Base-by-base conservation (phyloP, 2,329 filamentous ascomycete genomes). In the Trichoderma sp. region DNA sequence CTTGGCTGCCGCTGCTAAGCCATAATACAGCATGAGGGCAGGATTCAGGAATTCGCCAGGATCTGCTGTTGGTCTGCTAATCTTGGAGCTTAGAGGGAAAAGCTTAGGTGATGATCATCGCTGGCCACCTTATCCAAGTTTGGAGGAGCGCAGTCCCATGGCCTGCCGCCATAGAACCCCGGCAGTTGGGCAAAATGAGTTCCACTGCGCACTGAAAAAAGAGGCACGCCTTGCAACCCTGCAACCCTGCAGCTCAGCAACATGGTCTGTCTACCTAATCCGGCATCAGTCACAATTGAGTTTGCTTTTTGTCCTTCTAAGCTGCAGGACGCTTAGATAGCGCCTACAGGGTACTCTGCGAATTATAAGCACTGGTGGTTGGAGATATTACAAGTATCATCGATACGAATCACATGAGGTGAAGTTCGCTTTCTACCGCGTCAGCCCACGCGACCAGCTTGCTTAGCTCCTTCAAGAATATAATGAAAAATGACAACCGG, bases 201-300 rank as follows among this genome's bases (percentile, higher is more conserved):
- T 68, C 66, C 66, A 55, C 66, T 52, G 24, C 52, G 59, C 66
- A 59, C 21, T 63, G 51, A 28, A 24, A 59, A 14, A 32, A 37
- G 64, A 24, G 18, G 26, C 64, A 24, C 54, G 54, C 51, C 46
- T 68, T 52, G 56, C 56, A 68, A 60, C 65, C 55, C 46, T 52
- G 56, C 56, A 68, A 60, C 65, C 55, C 46, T 68, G 65, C 65
- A 52, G 56, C 65, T 51, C 52, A 43, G 64, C 43, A 37, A 59
- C 54, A 54, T 16, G 34, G 63, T 66, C 54, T 66, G 63, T 66
- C 34, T 52, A 66, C 63, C 63, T 32, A 34, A n/a, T 28, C 58
- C 11, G 37, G 51, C 34, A 56, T 49, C 51, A 52, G 37, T 66
- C 63, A 66, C 28, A 56, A 56, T 66, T 56, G 63, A 49, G 63